These are phyloP conservation scores for Dalbergia oliveri DNA, from an alignment of 306 rosid genomes.

Conservation along the genomic window DNA sequence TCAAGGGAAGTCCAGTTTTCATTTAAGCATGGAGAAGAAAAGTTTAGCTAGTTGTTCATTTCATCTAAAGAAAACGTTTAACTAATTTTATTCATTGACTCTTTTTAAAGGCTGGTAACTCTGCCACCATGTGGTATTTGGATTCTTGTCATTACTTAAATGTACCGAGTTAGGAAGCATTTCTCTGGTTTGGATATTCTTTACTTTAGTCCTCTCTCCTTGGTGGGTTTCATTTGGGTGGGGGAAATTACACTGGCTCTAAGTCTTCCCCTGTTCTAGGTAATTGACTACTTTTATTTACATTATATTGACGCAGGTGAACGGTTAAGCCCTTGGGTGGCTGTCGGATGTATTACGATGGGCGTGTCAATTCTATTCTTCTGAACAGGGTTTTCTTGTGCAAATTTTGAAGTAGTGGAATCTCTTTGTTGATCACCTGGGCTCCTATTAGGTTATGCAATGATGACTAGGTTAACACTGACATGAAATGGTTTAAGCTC, in stretches of 20 bases:
- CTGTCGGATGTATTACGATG: conserved; percentile 66
- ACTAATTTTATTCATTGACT: background rate
- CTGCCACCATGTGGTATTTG: background rate
- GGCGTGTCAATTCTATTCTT: conserved; percentile 64
- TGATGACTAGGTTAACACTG: background rate
- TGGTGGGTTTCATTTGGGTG: too few species aligned
- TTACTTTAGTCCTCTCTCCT: background rate
- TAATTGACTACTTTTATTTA: conserved; percentile 26
- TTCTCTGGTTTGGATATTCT: background rate
- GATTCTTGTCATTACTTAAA: background rate
- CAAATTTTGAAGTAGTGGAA: conserved; percentile 19
- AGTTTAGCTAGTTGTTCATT: background rate
- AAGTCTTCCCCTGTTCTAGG: background rate
- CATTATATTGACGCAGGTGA: conserved; percentile 55
- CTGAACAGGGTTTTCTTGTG: conserved; percentile 40
- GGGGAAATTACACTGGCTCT: too few species aligned
- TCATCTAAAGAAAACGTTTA: background rate
- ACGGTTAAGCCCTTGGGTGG: conserved; percentile 82
- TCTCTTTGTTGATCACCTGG: background rate
- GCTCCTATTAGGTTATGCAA: background rate
- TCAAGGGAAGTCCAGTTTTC: background rate
- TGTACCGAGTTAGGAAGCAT: background rate
- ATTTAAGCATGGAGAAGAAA: background rate
- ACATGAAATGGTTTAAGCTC: conserved; percentile 22
- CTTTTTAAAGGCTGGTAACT: background rate